phyloP scores from a whole-genome alignment of 2,329 filamentous ascomycete species.

The Curvularia sp. region DNA sequence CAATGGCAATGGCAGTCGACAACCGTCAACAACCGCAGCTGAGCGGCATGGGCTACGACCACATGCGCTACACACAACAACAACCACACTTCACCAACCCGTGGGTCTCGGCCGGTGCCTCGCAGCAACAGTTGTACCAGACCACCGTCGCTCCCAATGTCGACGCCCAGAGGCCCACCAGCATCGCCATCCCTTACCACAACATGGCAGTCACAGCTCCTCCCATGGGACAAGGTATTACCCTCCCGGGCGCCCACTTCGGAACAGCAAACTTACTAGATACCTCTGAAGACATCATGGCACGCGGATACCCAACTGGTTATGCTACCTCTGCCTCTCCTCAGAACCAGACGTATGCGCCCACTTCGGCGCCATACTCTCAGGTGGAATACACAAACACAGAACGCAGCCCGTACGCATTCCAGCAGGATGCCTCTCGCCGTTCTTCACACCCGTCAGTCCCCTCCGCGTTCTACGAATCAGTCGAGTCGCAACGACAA shows the following conservation, averaged over 20 bases:
- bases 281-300: conserved; percentile 77
- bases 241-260: conserved; percentile 67
- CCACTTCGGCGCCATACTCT: conserved; percentile 75
- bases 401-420: conserved; percentile 62
- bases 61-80: conserved; percentile 70
- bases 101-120: conserved; percentile 71
- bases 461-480: conserved; percentile 61
- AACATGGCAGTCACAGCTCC: conserved; percentile 75
- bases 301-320: conserved; percentile 71
- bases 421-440: conserved; percentile 64
- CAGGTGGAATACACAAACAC: conserved; percentile 72
- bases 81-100: conserved; percentile 86
- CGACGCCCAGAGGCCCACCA: conserved; percentile 60
- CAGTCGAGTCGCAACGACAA: conserved; percentile 55
- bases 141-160: conserved; percentile 67
- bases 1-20: conserved; percentile 95
- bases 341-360: conserved; percentile 70
- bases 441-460: conserved; percentile 88
- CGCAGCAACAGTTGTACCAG: conserved; percentile 68
- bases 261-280: conserved; percentile 72
- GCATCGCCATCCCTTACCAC: conserved; percentile 74
- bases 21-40: conserved; percentile 75
- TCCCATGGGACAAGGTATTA: conserved; percentile 73
- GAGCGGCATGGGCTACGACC: conserved; percentile 77
- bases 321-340: conserved; percentile 75